Evolutionary conservation across 352 stramenopile genomes (phyloP).

Genomic region (Phytopythium chamaehyphon): DNA sequence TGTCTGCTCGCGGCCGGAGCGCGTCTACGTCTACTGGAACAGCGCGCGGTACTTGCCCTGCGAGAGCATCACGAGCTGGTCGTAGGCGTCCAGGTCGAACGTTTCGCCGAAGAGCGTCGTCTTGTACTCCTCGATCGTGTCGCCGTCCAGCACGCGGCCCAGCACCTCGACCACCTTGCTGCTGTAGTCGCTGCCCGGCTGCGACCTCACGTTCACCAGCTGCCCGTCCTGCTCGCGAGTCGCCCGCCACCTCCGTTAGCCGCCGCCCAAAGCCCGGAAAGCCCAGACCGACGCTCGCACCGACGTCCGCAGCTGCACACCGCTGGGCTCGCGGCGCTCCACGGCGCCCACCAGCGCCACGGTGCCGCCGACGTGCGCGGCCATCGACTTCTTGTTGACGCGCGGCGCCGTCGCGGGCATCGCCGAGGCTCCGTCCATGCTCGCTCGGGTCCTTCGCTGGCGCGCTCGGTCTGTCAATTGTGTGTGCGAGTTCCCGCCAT

Average conservation of each 20-base stretch:
- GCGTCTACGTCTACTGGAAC: slow-evolving; percentile 81
- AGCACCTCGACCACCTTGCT: slow-evolving; percentile 88
- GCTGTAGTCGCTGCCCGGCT: slow-evolving; percentile 75
- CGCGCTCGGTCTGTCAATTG: too few species aligned
- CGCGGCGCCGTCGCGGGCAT: slow-evolving; percentile 74
- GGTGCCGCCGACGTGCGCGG: slow-evolving; percentile 54
- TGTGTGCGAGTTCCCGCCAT: too few species aligned
- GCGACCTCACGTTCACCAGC: slow-evolving; percentile 67
- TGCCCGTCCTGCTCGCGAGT: slow-evolving; percentile 56
- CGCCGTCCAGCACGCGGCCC: slow-evolving; percentile 58
- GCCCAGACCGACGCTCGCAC: too few species aligned
- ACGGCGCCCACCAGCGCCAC: slow-evolving; percentile 75
- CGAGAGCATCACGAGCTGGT: slow-evolving; percentile 75
- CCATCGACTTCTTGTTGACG: slow-evolving; percentile 79
- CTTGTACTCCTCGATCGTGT: slow-evolving; percentile 85
- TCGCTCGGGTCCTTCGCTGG: too few species aligned
- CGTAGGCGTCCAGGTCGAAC: slow-evolving; percentile 79
- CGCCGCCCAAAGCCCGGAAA: too few species aligned
- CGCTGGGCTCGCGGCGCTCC: slow-evolving; percentile 68
- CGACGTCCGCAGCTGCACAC: slow-evolving; percentile 68
- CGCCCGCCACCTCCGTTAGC: too few species aligned
- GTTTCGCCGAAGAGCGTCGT: slow-evolving; percentile 78
- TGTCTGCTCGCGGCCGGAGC: too few species aligned
- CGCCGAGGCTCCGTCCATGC: too few species aligned
- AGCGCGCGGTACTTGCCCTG: slow-evolving; percentile 68